Evolutionary conservation across 2,329 filamentous ascomycete genomes (phyloP), one percentile per base, ranked within the genome.

Genomic region (Chrysoporthe deuterocubensis): DNA sequence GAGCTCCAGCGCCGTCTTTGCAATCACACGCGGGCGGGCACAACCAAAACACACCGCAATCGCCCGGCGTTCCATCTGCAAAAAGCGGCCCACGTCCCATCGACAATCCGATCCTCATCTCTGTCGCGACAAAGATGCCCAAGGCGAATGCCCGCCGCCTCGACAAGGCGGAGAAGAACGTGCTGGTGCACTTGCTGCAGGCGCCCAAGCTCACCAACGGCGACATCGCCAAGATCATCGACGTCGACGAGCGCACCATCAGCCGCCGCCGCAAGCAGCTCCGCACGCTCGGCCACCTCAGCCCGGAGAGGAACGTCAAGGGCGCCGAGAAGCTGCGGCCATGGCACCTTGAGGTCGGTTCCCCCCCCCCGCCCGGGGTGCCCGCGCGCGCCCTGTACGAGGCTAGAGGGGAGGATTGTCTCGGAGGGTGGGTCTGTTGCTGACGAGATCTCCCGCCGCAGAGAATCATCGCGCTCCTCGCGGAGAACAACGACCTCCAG

Each of bases 191-290:
- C 48, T 59, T 70, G 16, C 48, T 70, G 18, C 66, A 68, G 63
- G 64, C 63, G 48, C 68, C 68, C 40, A 70, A 70, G 58, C 46
- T 70, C 48, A 68, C 58, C 59, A 70, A 70, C 54, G 61, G 59
- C 46, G 68, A 70, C 54, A 70, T 70, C 57, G 66, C 66, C 52
- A 68, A 63, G 43, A 70, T 70, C 18, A 44, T 70, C 42, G 62
- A 66, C 26, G 68, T 70, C 18, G 68, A 70, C 59, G 68, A 70
- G 56, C 62, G 68, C 34, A 70, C 68, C 40, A 66, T 70, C 42
- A 68, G 62, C 13, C 68, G 66, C 34, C 63, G 68, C 8, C 42
- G 68, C 37, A 63, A 61, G n/a, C 68, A 70, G 59, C 66, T 70
- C 56, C 67, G 66, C 13, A 66, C 66, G 6, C 54, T 68, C 11